These are phyloP conservation scores for Trichoderma oligosporum DNA, from an alignment of 2,329 filamentous ascomycete species.

Conservation along the genomic window DNA sequence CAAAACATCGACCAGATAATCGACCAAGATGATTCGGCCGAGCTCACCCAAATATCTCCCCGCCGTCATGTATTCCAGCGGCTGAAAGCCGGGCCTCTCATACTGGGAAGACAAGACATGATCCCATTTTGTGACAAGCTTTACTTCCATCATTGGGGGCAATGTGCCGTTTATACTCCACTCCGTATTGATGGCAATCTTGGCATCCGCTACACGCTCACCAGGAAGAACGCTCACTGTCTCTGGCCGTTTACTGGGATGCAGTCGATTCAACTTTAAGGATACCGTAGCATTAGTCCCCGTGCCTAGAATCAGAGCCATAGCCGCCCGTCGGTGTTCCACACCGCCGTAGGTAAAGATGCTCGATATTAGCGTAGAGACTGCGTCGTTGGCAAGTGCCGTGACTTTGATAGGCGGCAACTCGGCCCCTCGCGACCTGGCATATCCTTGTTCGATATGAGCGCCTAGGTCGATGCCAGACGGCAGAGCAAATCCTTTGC, in stretches of 20 bases:
- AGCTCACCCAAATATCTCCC: conserved; percentile 76
- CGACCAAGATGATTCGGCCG: conserved; percentile 64
- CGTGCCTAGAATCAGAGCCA: conserved; percentile 79
- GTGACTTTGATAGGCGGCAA: conserved; percentile 66
- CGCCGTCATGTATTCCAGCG: conserved; percentile 80
- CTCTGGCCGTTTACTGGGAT: conserved; percentile 57
- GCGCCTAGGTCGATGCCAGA: conserved; percentile 58
- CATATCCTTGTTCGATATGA: conserved; percentile 57
- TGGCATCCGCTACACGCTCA: conserved; percentile 48
- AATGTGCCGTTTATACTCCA: conserved; percentile 77
- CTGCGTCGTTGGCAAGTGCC: conserved; percentile 78
- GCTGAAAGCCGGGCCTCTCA: conserved; percentile 72
- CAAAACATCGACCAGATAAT: conserved; percentile 53
- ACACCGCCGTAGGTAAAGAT: conserved; percentile 65
- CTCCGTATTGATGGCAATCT: conserved; percentile 77
- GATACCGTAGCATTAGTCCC: conserved; percentile 79
- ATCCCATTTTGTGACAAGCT: conserved; percentile 70
- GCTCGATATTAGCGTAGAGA: conserved; percentile 74
- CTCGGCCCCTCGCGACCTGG: conserved; percentile 40
- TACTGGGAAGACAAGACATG: conserved; percentile 60
- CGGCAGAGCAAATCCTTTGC: conserved; percentile 64
- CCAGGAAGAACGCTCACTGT: conserved; percentile 48
- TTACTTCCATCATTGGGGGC: conserved; percentile 59
- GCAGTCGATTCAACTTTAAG: conserved; percentile 59
- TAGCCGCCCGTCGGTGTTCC: conserved; percentile 61